Evolutionary conservation across 805 yeast species (phyloP).

Genomic region (Nakazawaea molendinolei): DNA sequence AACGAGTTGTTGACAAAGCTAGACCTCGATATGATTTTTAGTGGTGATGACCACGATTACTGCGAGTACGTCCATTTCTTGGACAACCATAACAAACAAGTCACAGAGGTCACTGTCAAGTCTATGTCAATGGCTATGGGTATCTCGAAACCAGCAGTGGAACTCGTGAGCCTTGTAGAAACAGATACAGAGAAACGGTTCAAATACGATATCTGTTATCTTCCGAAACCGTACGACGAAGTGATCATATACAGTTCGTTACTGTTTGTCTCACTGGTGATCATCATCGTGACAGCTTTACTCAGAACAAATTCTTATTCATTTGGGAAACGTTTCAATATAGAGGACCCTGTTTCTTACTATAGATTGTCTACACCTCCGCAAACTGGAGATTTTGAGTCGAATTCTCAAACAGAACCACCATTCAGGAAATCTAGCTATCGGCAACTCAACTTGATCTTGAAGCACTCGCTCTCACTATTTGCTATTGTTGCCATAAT

Average conservation of each 20-base stretch:
- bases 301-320: constrained; percentile 7
- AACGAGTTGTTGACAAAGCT: constrained; percentile 48
- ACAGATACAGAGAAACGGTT: constrained; percentile 16
- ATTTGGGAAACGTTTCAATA: neutral
- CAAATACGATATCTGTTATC: constrained; percentile 36
- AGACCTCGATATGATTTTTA: constrained; percentile 65
- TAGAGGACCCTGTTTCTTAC: constrained; percentile 8
- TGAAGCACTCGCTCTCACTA: no score
- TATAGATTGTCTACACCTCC: constrained; percentile 5
- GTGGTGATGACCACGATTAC: constrained; percentile 97
- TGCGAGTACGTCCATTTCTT: constrained; percentile 71
- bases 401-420: no score
- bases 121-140: constrained; percentile 93
- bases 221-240: constrained; percentile 40
- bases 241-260: constrained; percentile 29
- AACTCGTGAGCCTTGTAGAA: constrained; percentile 51
- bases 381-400: constrained; percentile 4
- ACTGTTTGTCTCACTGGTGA: constrained; percentile 23
- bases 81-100: constrained; percentile 15
- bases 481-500: no score
- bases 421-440: no score
- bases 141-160: constrained; percentile 68
- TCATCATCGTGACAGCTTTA: constrained; percentile 3
- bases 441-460: constrained; percentile 1
- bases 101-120: constrained; percentile 69